A percentile compares a stretch with the other conserved stretches of the same genome.
Evolutionary conservation across 495 filamentous ascomycete species (phyloP).

Genomic region (Neurospora sp.): DNA sequence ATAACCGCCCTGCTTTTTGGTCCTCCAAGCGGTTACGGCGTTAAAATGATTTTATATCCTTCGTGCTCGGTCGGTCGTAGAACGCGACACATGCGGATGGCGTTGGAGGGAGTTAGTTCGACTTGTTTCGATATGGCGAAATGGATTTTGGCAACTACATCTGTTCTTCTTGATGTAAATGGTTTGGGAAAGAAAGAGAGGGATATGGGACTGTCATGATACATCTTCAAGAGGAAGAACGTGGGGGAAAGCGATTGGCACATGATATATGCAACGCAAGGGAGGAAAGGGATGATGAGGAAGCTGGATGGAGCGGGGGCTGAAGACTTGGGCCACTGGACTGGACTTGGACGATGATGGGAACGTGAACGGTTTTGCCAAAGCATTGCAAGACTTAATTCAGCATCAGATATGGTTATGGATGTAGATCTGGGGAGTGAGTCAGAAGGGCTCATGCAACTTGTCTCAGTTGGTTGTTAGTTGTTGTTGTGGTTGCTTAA

Average conservation of each 20-base stretch:
- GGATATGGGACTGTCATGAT: not conserved
- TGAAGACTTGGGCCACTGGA: not conserved
- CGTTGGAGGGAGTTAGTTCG: not conserved
- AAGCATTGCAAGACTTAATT: not conserved
- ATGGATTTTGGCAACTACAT: not conserved
- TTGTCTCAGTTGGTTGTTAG: not conserved
- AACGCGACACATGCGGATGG: not conserved
- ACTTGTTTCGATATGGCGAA: not conserved
- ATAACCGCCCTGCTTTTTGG: not conserved
- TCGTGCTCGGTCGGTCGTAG: not conserved
- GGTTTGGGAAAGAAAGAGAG: not conserved
- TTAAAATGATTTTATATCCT: not conserved
- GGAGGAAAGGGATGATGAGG: not conserved
- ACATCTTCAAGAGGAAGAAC: not conserved
- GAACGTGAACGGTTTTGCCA: not conserved
- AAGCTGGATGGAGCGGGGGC: not conserved
- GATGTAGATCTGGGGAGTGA: not conserved
- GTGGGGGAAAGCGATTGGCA: not conserved
- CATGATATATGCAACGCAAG: not conserved
- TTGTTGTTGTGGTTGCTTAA: not conserved
- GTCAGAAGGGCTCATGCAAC: not conserved
- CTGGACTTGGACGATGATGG: not conserved
- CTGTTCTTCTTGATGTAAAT: not conserved
- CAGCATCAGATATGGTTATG: not conserved
- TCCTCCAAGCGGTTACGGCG: not conserved